These are phyloP conservation scores for Vicia faba DNA, from an alignment of 306 rosid species.

Conservation along the genomic window DNA sequence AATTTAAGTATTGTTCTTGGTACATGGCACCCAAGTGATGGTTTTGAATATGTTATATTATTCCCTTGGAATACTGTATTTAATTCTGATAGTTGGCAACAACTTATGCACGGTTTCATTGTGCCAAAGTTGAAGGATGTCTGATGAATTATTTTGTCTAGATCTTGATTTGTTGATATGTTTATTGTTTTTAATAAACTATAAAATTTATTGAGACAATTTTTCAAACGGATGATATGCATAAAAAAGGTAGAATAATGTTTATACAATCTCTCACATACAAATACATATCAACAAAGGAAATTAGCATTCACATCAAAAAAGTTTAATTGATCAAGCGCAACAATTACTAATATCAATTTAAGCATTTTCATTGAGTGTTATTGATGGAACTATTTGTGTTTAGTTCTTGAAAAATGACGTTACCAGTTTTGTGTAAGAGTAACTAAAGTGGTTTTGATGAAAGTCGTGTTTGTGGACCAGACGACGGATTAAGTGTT, in stretches of 20 bases:
- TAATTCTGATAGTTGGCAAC: conserved; percentile 87
- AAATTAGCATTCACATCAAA: too few relatives aligned
- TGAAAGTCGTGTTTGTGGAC: too few relatives aligned
- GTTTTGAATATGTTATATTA: conserved; percentile 74
- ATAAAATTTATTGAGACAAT: neutral
- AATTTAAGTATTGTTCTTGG: conserved; percentile 83
- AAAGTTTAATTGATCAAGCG: neutral
- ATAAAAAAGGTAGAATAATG: neutral
- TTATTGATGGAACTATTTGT: too few relatives aligned
- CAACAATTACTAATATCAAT: too few relatives aligned
- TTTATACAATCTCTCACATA: neutral
- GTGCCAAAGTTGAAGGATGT: conserved; percentile 88
- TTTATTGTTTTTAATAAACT: too few relatives aligned
- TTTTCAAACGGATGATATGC: neutral
- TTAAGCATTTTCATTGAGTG: too few relatives aligned
- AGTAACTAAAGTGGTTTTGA: too few relatives aligned
- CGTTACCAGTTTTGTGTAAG: too few relatives aligned
- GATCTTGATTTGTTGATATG: too few relatives aligned
- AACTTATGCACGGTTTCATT: conserved; percentile 77
- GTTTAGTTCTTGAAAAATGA: too few relatives aligned
- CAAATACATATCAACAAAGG: neutral
- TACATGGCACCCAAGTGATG: conserved; percentile 94
- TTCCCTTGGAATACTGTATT: conserved; percentile 90
- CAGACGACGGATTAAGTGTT: too few relatives aligned
- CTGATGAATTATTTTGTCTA: conserved; percentile 84